Evolutionary conservation across 352 stramenopile genomes (phyloP), one percentile per base, ranked within the genome.

Genomic region (Phytophthora colocasiae): DNA sequence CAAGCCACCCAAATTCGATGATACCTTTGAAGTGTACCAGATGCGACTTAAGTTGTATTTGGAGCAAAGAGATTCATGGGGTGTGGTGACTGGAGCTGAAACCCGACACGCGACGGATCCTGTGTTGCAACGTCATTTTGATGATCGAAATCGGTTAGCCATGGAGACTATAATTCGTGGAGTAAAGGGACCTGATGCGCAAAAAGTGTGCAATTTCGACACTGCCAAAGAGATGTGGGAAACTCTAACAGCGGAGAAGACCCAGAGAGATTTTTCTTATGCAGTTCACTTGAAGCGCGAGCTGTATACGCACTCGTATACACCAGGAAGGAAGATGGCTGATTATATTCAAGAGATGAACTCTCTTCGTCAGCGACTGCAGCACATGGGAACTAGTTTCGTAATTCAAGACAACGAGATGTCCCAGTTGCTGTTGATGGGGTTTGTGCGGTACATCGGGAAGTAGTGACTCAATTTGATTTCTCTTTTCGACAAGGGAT

Each of bases 321-420:
- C n/a, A 2, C 52, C 52, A 0, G 52, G 26, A 0, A 7, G 45
- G 9, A 60, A 51, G 26, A 60, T 60, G 52, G 14, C 52, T 1
- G 40, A 40, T 4, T 60, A 60, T 39, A 51, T 60, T 6, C 40
- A 60, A 10, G 52, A 60, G 3, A 60, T 60, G 40, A 60, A 43
- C 29, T 12, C 52, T 27, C 24, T 60, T 3, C 1, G 40, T 2
- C 52, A 60, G 52, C 1, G 40, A 14, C 8, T 60, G 10, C 52
- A 60, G 12, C 40, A 60, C 40, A 60, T 60, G 40, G 52, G 39
- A 6, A 17, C 52, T 2, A 6, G 9, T 2, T 60, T 60, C 15
- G 15, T 14, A 6, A 36, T 60, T 0, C 9, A 50, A 5, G 52
- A 60, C 27, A 50, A n/a, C 0, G 19, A 1, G 0, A 60, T 60